A percentile compares a stretch with the other conserved stretches of the same genome.
phyloP scores from a whole-genome alignment of 108 stramenopile genomes.

The Nitzschia putrida region DNA sequence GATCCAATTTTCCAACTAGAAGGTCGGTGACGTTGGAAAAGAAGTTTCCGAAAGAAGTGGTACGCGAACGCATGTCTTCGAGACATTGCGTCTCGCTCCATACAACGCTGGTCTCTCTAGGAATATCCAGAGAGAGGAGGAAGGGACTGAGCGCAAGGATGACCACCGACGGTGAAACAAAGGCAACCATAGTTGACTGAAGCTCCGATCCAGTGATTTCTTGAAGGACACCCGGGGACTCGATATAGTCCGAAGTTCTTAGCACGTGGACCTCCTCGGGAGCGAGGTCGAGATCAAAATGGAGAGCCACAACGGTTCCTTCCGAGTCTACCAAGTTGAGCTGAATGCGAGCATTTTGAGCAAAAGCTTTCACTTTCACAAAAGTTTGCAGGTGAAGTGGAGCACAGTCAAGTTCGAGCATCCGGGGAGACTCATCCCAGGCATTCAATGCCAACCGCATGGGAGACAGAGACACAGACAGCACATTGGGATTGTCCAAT shows the following conservation, averaged over 20 bases:
- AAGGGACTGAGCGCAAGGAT: slow-evolving; percentile 43
- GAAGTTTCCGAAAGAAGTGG: slow-evolving; percentile 20
- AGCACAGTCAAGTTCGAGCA: slow-evolving; percentile 32
- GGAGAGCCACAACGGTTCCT: slow-evolving; percentile 27
- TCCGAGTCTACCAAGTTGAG: slow-evolving; percentile 36
- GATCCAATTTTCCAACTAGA: slow-evolving; percentile 31
- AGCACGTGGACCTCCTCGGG: slow-evolving; percentile 20
- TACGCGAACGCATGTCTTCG: slow-evolving; percentile 32
- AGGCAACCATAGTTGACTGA: slow-evolving; percentile 43
- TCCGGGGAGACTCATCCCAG: slow-evolving; percentile 18
- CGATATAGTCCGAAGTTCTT: slow-evolving; percentile 22
- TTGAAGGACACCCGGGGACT: slow-evolving; percentile 4
- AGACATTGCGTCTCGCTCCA: slow-evolving; percentile 45
- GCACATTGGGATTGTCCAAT: slow-evolving; percentile 22
- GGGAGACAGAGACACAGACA: slow-evolving; percentile 27
- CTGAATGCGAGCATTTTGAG: slow-evolving; percentile 2
- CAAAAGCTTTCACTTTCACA: slow-evolving; percentile 21
- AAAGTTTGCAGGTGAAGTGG: slow-evolving; percentile 18
- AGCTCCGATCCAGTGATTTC: slow-evolving; percentile 33
- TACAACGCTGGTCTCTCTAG: slow-evolving; percentile 9
- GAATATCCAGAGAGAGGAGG: slow-evolving; percentile 36
- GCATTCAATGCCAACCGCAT: background rate
- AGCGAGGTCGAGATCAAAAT: slow-evolving; percentile 18
- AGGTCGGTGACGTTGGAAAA: slow-evolving; percentile 25
- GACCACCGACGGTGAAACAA: slow-evolving; percentile 19